Evolutionary conservation across 148 eudicot species (phyloP), one percentile per base, ranked within the genome.

Genomic region (Chenopodium quinoa): DNA sequence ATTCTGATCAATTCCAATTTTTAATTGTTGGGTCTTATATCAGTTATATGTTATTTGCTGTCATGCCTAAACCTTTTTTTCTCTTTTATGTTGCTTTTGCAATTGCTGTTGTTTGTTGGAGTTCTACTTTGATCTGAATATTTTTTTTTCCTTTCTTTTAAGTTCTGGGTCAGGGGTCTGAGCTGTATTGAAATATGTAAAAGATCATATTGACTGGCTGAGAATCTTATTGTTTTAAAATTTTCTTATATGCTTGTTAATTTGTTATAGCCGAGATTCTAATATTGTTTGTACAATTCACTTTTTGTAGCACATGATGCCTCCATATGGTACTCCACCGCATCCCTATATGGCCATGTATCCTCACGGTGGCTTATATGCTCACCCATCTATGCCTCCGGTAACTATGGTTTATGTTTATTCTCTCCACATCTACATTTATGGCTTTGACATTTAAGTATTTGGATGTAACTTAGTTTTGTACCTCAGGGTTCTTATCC

Each of bases 311-410:
- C 99, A 87, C 86, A 86, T 94, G 40, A 94, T 97, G 91, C 98
- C 98, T 65, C 98, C 99, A 12, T 97, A 94, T 91, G 99, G 99
- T 65, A 92, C 99, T 66, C 94, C 99, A 56, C 99, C 97, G n/a
- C 99, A 92, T 86, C 99, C 99, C 37, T 97, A 97, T 82, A 85
- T 97, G 84, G 97, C 98, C 74, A 96, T 97, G 99, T 97, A 97
- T 91, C 98, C 99, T 80, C 98, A 88, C 86, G 99, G 99, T 82
- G 94, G 95, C 62, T 77, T 97, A 50, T 97, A 97, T 75, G 96
- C 95, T 32, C 99, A 97, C 87, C 99, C 99, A 72, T 90, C 98
- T 62, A 90, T 97, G 71, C 94, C 98, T 86, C 97, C 97, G 90
- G 99, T 97, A 90, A 40, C 77, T 60, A 75, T 79, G 77, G n/a